Evolutionary conservation across 306 rosid species (phyloP).

Genomic region (Ochetophila trinervis): DNA sequence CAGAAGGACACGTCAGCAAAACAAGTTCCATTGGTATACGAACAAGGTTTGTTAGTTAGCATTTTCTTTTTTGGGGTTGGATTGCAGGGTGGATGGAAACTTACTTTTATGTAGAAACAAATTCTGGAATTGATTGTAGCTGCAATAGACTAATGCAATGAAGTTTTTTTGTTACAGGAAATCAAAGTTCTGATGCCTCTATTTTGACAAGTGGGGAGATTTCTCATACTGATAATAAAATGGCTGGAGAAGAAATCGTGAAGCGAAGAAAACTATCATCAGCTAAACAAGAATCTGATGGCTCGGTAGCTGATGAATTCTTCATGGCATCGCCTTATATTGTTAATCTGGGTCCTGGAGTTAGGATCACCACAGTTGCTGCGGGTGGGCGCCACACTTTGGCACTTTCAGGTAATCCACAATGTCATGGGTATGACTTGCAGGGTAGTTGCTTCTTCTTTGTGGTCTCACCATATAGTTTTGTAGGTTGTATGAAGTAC

Average conservation of each 20-base stretch:
- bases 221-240: conserved; percentile 53
- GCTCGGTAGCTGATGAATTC: conserved; percentile 57
- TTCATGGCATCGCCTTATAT: conserved; percentile 58
- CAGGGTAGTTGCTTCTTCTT: conserved; percentile 47
- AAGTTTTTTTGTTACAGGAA: conserved; percentile 46
- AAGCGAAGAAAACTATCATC: conserved; percentile 65
- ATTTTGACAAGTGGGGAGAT: conserved; percentile 51
- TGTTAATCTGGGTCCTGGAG: conserved; percentile 60
- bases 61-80: neutral
- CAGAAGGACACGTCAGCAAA: conserved; percentile 52
- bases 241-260: conserved; percentile 53
- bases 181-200: conserved; percentile 43
- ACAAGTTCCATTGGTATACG: conserved; percentile 43
- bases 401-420: conserved; percentile 74
- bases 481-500: conserved; percentile 82
- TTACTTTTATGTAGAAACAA: neutral
- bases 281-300: conserved; percentile 60
- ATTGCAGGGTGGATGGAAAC: neutral
- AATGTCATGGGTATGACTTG: conserved; percentile 24
- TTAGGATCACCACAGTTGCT: conserved; percentile 66
- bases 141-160: conserved; percentile 20
- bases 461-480: conserved; percentile 74
- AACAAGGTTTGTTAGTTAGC: conserved; percentile 48
- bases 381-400: conserved; percentile 90
- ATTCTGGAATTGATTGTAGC: neutral